Evolutionary conservation across 2,329 filamentous ascomycete genomes (phyloP), one percentile per base, ranked within the genome.

Genomic region (Colletotrichum falcatum): DNA sequence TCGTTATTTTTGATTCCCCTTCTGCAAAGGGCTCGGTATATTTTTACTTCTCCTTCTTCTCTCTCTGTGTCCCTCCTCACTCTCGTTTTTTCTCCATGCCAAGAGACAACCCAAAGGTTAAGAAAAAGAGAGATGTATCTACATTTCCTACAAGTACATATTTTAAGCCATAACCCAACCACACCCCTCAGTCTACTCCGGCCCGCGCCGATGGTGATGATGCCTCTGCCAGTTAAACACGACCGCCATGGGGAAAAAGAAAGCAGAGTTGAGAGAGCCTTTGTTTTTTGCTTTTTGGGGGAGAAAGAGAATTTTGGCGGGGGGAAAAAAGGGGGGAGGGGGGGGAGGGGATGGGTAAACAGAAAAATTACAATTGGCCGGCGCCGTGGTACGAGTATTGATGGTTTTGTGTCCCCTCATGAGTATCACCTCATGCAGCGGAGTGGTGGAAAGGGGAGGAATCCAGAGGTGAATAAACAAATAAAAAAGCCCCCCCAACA

Each of bases 71-170:
- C 18, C 18, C 39, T 20, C 3, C 5, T 44, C 42, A 20, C 42
- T 44, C 42, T 44, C 42, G 9, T 42, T 42, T 44, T 9, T 44
- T 16, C 14, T 44, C 39, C 42, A 5, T 46, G 42, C 60, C 33
- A 12, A 63, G 37, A 70, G 44, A 20, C 7, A 3, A n/a, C 42
- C 28, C 56, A 42, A 69, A 65, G 54, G 48, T 64, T 23, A 23
- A 46, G n/a, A 16, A 18, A n/a, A 26, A 35, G 35, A 63, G 60
- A 51, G 59, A 60, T 65, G 65, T 70, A 68, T 71, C 59, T 68
- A 71, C 66, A 61, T n/a, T 70, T 70, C 60, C 59, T 60, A 71
- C 69, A 69, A 68, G 65, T 71, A 71, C 69, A 71, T 37, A 30
- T 42, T 23, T 16, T 26, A 46, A 46, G 46, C 49, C 28, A 60